A percentile compares a stretch with the other conserved stretches of the same genome.
Evolutionary conservation across 371 early-diverging fungal genomes (phyloP).

Genomic region (Entomophthora muscae): DNA sequence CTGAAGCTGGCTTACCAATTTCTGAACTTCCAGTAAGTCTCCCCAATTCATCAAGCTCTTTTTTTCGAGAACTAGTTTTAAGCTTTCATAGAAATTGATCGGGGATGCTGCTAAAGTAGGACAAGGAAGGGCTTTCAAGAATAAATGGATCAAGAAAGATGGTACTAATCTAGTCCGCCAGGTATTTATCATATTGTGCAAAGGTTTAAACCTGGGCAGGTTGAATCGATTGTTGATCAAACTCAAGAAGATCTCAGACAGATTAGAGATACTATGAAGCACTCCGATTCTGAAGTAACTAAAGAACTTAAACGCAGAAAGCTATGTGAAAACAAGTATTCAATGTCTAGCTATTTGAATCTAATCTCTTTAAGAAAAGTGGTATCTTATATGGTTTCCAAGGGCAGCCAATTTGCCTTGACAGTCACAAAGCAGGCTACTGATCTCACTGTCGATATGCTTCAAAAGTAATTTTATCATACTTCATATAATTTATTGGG

Average conservation of each 20-base stretch:
- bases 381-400: constrained; percentile 66
- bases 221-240: constrained; percentile 68
- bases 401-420: constrained; percentile 78
- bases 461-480: constrained; percentile 32
- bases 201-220: constrained; percentile 16
- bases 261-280: constrained; percentile 42
- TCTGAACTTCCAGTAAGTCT: constrained; percentile 49
- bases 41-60: not conserved
- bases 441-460: constrained; percentile 93
- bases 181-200: constrained; percentile 10
- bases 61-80: not conserved
- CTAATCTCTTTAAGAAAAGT: constrained; percentile 38
- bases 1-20: constrained; percentile 60
- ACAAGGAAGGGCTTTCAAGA: constrained; percentile 86
- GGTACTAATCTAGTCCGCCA: constrained; percentile 39
- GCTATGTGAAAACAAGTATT: constrained; percentile 54
- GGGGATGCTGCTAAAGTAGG: constrained; percentile 80
- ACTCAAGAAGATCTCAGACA: constrained; percentile 53
- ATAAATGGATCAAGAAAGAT: constrained; percentile 89
- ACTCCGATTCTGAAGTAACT: constrained; percentile 40
- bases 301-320: constrained; percentile 81
- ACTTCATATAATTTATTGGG: constrained; percentile 9
- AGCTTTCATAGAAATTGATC: constrained; percentile 26
- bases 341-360: constrained; percentile 2
- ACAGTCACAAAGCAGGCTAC: constrained; percentile 73